phyloP scores from a whole-genome alignment of 2,329 filamentous ascomycete species.

The Paecilomyces dactylethromorphus region DNA sequence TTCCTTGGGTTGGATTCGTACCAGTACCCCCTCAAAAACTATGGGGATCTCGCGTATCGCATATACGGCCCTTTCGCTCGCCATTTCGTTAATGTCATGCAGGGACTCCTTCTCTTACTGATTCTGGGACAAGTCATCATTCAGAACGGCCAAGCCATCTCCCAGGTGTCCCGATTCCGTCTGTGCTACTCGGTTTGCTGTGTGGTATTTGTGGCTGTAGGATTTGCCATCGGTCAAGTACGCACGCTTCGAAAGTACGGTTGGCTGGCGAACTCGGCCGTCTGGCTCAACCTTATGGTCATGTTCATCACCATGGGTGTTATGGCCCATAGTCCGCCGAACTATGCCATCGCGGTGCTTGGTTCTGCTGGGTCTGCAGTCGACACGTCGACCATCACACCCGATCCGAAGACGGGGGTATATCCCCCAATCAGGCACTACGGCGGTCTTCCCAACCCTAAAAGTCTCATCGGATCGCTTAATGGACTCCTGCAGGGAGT shows the following conservation, averaged over 20 bases:
- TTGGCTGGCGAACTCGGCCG: slow-evolving; percentile 50
- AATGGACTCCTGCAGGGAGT: slow-evolving; percentile 51
- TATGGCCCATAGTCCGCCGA: slow-evolving; percentile 44
- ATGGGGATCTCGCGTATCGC: slow-evolving; percentile 45
- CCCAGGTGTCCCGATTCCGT: slow-evolving; percentile 44
- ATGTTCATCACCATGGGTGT: slow-evolving; percentile 53
- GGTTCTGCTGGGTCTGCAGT: slow-evolving; percentile 20
- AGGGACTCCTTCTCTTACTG: slow-evolving; percentile 39
- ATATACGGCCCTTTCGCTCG: slow-evolving; percentile 40
- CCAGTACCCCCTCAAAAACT: slow-evolving; percentile 41
- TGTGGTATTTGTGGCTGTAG: slow-evolving; percentile 44
- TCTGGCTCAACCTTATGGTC: slow-evolving; percentile 51
- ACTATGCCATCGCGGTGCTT: slow-evolving; percentile 32
- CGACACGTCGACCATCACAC: slow-evolving; percentile 16
- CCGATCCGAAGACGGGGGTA: slow-evolving; percentile 15
- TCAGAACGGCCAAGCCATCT: slow-evolving; percentile 48
- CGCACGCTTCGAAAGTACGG: slow-evolving; percentile 49
- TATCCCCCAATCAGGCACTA: slow-evolving; percentile 33
- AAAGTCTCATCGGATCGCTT: slow-evolving; percentile 38
- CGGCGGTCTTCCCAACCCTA: slow-evolving; percentile 33
- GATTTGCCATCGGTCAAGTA: slow-evolving; percentile 51
- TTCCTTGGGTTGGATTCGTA: slow-evolving; percentile 44
- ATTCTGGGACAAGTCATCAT: slow-evolving; percentile 37
- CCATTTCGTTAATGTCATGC: slow-evolving; percentile 44
- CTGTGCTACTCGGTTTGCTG: slow-evolving; percentile 50